Evolutionary conservation across 139 green algal species (phyloP), one percentile per base, ranked within the genome.

Genomic region (Spirogloea muscicola): DNA sequence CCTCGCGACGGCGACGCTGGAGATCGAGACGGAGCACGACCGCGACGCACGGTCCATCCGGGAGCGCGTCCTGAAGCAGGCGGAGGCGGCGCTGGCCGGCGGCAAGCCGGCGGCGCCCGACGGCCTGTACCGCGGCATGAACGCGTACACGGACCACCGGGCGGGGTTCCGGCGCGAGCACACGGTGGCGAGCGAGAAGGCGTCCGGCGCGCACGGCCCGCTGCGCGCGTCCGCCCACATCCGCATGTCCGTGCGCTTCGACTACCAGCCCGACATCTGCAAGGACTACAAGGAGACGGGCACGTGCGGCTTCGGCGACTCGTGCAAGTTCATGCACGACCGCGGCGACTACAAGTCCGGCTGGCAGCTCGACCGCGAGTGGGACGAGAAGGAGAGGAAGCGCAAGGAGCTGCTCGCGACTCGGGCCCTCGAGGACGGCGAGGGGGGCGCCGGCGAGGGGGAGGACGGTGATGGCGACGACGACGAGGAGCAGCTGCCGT

Each of bases 291-390:
- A 97, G 81, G 91, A 99, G 48, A 87, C 82, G 4, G 82, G 82
- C 7, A 85, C 80, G 46, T 87, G 82, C 36, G 93, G 91, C 1
- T 99, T 95, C 72, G 95, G 95, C 4, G 95, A 99, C 80, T 82
- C 88, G 27, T 99, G 95, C 87, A 99, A 99, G 83, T 99, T 99
- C 82, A 77, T 99, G 82, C 95, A 99, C 79, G 95, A 99, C 75
- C 80, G 95, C 1, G 91, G 91, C 2, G 95, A 99, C 79, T 98
- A 99, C 90, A 99, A 99, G 91, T 72, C 68, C 25, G 84, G 84
- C n/a, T 89, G 84, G 84, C 82, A 89, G 69, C n/a, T 88, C 4
- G 74, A 82, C 40, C 87, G 91, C 82, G 92, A 97, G 31, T 99
- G 93, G 93, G 86, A 97, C 18, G 85, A 88, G 69, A 87, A 96